Percentiles rank a stretch among this genome's conserved stretches.
phyloP scores from a whole-genome alignment of 208 protist genomes.

The Borovskyia barvae region DNA sequence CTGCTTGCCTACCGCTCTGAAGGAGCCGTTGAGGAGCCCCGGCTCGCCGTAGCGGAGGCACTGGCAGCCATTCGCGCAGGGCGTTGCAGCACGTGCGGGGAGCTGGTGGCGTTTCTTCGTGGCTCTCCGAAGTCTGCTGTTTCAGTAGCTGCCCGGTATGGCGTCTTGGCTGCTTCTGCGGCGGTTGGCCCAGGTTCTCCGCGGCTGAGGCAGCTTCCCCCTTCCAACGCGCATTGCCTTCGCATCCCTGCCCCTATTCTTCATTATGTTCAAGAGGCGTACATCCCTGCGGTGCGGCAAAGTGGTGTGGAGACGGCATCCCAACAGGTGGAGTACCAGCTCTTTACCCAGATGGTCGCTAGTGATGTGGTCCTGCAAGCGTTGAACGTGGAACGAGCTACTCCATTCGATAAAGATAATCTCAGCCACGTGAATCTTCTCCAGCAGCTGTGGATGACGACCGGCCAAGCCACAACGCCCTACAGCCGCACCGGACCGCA shows the following conservation, averaged over 20 bases:
- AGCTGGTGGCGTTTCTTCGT: conserved; percentile 57
- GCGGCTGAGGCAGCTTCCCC: conserved; percentile 20
- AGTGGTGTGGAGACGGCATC: conserved; percentile 1
- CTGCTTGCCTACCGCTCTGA: conserved; percentile 24
- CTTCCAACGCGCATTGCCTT: conserved; percentile 36
- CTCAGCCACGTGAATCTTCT: conserved; percentile 53
- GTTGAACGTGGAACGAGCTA: conserved; percentile 56
- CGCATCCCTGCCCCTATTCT: conserved; percentile 32
- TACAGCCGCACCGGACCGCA: conserved; percentile 44
- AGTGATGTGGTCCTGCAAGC: conserved; percentile 41
- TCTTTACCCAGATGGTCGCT: conserved; percentile 52
- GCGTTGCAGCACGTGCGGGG: conserved; percentile 36
- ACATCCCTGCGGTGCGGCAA: conserved; percentile 30
- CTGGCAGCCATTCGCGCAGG: conserved; percentile 33
- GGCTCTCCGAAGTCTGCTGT: conserved; percentile 23
- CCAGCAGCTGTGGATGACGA: conserved; percentile 66
- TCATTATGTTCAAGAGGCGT: conserved; percentile 48
- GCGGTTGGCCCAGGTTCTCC: conserved; percentile 8
- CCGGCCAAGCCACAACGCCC: conserved; percentile 26
- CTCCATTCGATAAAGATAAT: conserved; percentile 60
- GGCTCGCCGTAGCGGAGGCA: conserved; percentile 36
- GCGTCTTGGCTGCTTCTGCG: neutral
- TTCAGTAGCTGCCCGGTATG: conserved; percentile 3
- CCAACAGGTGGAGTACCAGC: conserved; percentile 24
- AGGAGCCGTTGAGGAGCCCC: conserved; percentile 22